A percentile compares a stretch with the other conserved stretches of the same genome.
phyloP scores from a whole-genome alignment of 768 basidiomycete genomes.

The Terana coerulea region DNA sequence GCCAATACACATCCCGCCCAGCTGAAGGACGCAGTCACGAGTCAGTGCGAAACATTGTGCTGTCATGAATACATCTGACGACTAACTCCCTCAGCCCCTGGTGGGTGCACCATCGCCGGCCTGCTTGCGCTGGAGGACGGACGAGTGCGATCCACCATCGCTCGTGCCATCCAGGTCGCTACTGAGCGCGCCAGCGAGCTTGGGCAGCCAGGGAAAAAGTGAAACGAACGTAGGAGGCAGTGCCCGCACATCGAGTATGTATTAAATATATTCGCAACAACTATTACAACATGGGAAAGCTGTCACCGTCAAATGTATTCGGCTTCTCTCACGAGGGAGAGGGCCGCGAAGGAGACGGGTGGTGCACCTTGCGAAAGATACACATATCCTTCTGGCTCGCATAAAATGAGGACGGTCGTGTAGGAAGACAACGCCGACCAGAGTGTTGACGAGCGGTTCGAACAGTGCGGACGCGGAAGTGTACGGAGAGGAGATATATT shows the following conservation, averaged over 20 bases:
- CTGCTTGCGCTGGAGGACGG: conserved; percentile 93
- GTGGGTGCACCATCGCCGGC: conserved; percentile 98
- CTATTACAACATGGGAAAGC: conserved; percentile 4
- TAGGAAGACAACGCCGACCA: conserved; percentile 72
- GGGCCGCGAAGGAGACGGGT: conserved; percentile 26
- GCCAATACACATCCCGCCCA: conserved; percentile 90
- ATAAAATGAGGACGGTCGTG: conserved; percentile 95
- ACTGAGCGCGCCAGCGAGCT: conserved; percentile 85
- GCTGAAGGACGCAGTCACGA: conserved; percentile 96
- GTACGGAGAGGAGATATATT: neutral
- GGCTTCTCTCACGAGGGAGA: conserved; percentile 20
- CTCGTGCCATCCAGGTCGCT: conserved; percentile 90
- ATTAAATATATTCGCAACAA: neutral
- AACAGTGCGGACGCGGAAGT: neutral
- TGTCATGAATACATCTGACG: conserved; percentile 1
- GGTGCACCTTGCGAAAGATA: conserved; percentile 12
- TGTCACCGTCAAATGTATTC: conserved; percentile 24
- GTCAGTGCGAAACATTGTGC: too few species aligned
- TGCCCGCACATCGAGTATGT: neutral
- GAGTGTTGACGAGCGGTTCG: conserved; percentile 93
- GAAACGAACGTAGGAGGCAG: conserved; percentile 2
- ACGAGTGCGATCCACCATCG: conserved; percentile 88
- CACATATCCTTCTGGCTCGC: conserved; percentile 64
- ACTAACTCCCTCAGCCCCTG: conserved; percentile 69
- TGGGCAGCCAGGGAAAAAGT: conserved; percentile 65